Conservation (phyloP, 306 rosid species). For the Crataegus laevigata region DNA sequence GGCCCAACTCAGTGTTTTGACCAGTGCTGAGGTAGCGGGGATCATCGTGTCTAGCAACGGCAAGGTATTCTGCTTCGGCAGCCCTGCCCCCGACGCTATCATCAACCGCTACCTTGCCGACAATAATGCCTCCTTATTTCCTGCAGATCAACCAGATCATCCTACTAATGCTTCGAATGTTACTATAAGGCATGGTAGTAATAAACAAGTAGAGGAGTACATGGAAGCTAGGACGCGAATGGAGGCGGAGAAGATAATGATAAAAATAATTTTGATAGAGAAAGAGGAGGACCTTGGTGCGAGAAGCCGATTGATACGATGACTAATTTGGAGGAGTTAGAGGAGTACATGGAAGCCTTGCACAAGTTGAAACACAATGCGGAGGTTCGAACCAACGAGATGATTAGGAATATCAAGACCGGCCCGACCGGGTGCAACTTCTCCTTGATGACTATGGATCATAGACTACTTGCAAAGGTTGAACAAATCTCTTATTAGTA, state of each 20-base stretch:
- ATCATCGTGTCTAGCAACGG: slow-evolving; percentile 4
- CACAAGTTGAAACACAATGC: neutral
- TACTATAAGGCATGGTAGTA: neutral
- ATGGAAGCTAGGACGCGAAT: neutral
- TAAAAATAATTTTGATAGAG: neutral
- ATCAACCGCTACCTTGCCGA: neutral
- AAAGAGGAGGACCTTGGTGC: neutral
- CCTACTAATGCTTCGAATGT: too few relatives aligned
- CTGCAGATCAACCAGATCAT: too few relatives aligned
- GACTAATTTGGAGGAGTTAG: neutral
- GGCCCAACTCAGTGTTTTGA: slow-evolving; percentile 9
- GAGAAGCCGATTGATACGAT: neutral
- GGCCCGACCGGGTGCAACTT: too few relatives aligned
- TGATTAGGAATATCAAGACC: neutral
- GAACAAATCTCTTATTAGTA: too few relatives aligned
- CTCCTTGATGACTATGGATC: too few relatives aligned
- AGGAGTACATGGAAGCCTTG: neutral
- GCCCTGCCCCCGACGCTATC: slow-evolving; percentile 1
- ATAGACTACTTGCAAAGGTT: too few relatives aligned
- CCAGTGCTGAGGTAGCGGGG: neutral
- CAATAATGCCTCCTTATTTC: neutral
- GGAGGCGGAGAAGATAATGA: neutral
- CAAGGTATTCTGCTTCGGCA: slow-evolving; percentile 5
- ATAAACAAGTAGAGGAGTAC: neutral
- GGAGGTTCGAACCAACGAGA: neutral